Conservation (phyloP, 2,329 filamentous ascomycete genomes). For the Gnomoniopsis smithogilvyi region DNA sequence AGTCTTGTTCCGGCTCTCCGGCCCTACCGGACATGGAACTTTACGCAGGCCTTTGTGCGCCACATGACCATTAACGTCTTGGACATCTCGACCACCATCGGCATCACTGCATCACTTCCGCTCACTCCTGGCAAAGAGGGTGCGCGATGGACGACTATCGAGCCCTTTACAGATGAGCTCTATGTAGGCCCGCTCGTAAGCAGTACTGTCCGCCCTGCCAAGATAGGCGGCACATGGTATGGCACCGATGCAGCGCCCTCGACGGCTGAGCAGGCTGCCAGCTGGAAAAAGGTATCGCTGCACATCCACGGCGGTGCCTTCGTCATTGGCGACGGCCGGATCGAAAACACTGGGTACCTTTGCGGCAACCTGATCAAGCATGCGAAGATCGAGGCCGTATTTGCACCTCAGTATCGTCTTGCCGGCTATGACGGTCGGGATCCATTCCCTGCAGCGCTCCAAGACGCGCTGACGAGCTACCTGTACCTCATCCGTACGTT, state of each 20-base stretch:
- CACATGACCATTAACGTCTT: not conserved
- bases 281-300: slow-evolving; percentile 31
- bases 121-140: slow-evolving; percentile 10
- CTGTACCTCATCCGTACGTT: slow-evolving; percentile 40
- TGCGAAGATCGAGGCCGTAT: slow-evolving; percentile 34
- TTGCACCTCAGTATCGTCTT: slow-evolving; percentile 46
- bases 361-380: slow-evolving; percentile 17
- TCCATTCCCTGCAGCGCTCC: slow-evolving; percentile 47
- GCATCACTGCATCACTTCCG: slow-evolving; percentile 10
- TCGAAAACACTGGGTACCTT: slow-evolving; percentile 25
- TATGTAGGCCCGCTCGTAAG: slow-evolving; percentile 17
- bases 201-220: slow-evolving; percentile 7
- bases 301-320: slow-evolving; percentile 49
- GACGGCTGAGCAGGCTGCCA: not conserved
- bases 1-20: slow-evolving; percentile 16
- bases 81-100: not conserved
- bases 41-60: slow-evolving; percentile 12
- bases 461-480: slow-evolving; percentile 45
- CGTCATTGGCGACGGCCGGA: slow-evolving; percentile 39
- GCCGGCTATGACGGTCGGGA: slow-evolving; percentile 33
- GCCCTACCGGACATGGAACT: slow-evolving; percentile 16
- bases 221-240: slow-evolving; percentile 24
- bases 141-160: slow-evolving; percentile 20
- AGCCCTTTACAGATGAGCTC: slow-evolving; percentile 43
- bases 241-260: slow-evolving; percentile 10